phyloP scores from a whole-genome alignment of 768 basidiomycete species.

The Tulasnella sp. region DNA sequence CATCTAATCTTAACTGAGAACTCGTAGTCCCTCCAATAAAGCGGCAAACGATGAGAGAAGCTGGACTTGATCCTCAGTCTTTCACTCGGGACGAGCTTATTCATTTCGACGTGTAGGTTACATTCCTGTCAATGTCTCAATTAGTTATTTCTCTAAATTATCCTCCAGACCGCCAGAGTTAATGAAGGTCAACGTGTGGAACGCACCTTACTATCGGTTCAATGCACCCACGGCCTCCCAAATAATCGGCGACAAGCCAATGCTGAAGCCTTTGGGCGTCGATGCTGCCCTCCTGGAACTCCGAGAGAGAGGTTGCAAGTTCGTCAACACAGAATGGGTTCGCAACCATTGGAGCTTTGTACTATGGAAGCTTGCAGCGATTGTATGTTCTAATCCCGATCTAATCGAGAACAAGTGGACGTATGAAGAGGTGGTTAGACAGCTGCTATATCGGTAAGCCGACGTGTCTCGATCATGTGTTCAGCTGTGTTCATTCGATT shows the following conservation, averaged over 20 bases:
- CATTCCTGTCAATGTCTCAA: background rate
- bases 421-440: conserved; percentile 69
- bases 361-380: conserved; percentile 89
- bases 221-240: background rate
- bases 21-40: background rate
- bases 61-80: background rate
- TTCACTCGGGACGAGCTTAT: background rate
- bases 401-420: conserved; percentile 56
- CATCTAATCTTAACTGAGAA: background rate
- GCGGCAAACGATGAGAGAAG: background rate
- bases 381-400: conserved; percentile 62
- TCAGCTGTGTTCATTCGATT: background rate
- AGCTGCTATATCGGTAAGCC: conserved; percentile 81
- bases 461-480: too few species aligned
- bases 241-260: background rate
- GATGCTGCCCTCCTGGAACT: conserved; percentile 45
- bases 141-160: background rate
- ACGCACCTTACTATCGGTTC: conserved; percentile 17
- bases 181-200: conserved; percentile 12
- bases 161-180: conserved; percentile 15
- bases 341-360: conserved; percentile 85
- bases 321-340: conserved; percentile 73
- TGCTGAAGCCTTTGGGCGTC: conserved; percentile 31
- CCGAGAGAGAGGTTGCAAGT: conserved; percentile 43
- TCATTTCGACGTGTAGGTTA: background rate